phyloP scores from a whole-genome alignment of 1,284 basidiomycete species.

The Earliella scabrosa region DNA sequence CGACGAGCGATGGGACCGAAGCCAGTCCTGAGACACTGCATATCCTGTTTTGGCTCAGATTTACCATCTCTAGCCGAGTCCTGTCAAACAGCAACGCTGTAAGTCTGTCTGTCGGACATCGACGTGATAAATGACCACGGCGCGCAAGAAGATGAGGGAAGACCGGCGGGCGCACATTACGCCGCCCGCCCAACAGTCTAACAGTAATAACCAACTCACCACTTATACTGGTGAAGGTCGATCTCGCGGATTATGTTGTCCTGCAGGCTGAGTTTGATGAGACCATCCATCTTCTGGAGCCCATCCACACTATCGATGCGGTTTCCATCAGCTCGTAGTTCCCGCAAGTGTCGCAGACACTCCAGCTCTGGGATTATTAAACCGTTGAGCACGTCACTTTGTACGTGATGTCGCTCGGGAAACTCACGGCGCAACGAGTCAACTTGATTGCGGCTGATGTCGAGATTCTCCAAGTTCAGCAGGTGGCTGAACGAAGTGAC shows the following conservation, averaged over 20 bases:
- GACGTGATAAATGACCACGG: conserved; percentile 26
- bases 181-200: neutral
- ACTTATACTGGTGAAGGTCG: conserved; percentile 68
- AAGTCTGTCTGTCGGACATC: conserved; percentile 23
- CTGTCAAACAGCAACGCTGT: conserved; percentile 43
- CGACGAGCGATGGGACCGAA: conserved; percentile 64
- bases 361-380: conserved; percentile 64
- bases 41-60: conserved; percentile 82
- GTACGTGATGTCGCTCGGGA: neutral
- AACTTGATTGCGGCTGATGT: conserved; percentile 90
- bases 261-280: conserved; percentile 84
- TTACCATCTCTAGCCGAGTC: conserved; percentile 82
- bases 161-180: conserved; percentile 1
- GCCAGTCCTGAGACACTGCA: conserved; percentile 63
- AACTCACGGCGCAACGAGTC: conserved; percentile 85
- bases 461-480: conserved; percentile 84
- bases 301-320: conserved; percentile 79
- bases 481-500: conserved; percentile 92
- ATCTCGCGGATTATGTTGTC: conserved; percentile 74
- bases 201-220: conserved; percentile 52
- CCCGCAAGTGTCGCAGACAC: conserved; percentile 84
- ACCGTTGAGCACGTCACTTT: conserved; percentile 9
- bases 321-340: conserved; percentile 90
- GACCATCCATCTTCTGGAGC: conserved; percentile 76
- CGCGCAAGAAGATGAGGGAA: conserved; percentile 15